Base-by-base conservation (phyloP, 169 alveolate genomes). In the Theileria equi region DNA sequence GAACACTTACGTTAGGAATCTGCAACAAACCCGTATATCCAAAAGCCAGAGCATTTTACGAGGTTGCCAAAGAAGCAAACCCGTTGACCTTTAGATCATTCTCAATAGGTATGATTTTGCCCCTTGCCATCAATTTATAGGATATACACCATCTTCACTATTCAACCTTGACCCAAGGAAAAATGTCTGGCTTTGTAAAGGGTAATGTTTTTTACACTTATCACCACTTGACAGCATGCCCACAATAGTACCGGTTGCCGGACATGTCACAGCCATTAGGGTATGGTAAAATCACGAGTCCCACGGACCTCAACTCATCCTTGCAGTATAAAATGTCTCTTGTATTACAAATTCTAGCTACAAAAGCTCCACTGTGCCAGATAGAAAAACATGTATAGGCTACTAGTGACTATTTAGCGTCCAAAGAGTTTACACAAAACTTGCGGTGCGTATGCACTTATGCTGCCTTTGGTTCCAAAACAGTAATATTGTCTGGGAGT, bases 401-500 rank as follows among this genome's bases (percentile, higher is more conserved):
- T n/a, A n/a, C n/a, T n/a, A n/a, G n/a, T n/a, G n/a, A n/a, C n/a
- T n/a, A n/a, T n/a, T n/a, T n/a, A n/a, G n/a, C n/a, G n/a, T n/a
- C n/a, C n/a, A n/a, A n/a, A n/a, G n/a, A n/a, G n/a, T n/a, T n/a
- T n/a, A n/a, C n/a, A n/a, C n/a, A n/a, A n/a, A n/a, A n/a, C n/a
- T n/a, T n/a, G n/a, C n/a, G n/a, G n/a, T n/a, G n/a, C n/a, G n/a
- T n/a, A n/a, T n/a, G n/a, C n/a, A n/a, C n/a, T n/a, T 38, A 13
- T 16, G 88, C 94, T 34, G 89, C 88, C 91, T 95, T 95, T 16
- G 99, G 99, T 84, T 97, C 99, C 72, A 89, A 88, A 81, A 98
- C 97, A 70, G 95, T 88, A 64, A 98, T 95, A 69, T 89, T 89
- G 88, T 98, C 99, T 26, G 99, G 99, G 73, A 98, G 73, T 60